Base-by-base conservation (phyloP, 441 rosid genomes). In the Pelargonium cotyledonis region DNA sequence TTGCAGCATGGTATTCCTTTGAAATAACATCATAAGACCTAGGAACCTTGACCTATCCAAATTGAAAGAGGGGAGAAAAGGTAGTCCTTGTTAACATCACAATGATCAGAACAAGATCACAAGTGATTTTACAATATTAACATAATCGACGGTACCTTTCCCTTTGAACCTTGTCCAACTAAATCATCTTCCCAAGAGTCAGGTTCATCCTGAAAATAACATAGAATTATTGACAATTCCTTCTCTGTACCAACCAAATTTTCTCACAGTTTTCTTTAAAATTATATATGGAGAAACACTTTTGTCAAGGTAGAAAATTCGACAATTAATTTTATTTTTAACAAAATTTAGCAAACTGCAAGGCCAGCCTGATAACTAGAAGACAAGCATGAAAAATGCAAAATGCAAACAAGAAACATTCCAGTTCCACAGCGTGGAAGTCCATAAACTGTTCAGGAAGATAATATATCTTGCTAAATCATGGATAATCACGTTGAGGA, bases 141-240 rank as follows among this genome's bases (percentile, higher is more conserved):
- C 49, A 46, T 60, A 62, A 67, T 31, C 40, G 29, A 73, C 16
- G 46, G 57, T 81, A 87, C 98, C 96, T 85, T 82, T 49, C 63
- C 74, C 55, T 35, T 10, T 60, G 81, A 78, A 73, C 73, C 80
- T 70, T 68, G 61, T 69, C 75, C 87, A 75, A 51, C 66, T 46
- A 67, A 74, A 73, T 83, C 80, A 77, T 88, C 91, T 72, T 90
- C 98, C 91, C 97, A 93, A 41, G 80, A 82, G 70, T 80, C 81
- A 61, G 74, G 70, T 66, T 88, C 96, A 31, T 88, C 91, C 94
- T 89, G 82, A 51, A 79, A 74, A 73, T 29, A 71, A 70, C n/a
- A 47, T 60, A 65, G 47, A 58, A 51, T 6, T 3, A 51, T 2
- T 4, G 63, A 29, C 5, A 58, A 58, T 40, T 12, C 40, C 60